Evolutionary conservation across 345 rosid species (phyloP), one percentile per base, ranked within the genome.

Genomic region (Salix viminalis): DNA sequence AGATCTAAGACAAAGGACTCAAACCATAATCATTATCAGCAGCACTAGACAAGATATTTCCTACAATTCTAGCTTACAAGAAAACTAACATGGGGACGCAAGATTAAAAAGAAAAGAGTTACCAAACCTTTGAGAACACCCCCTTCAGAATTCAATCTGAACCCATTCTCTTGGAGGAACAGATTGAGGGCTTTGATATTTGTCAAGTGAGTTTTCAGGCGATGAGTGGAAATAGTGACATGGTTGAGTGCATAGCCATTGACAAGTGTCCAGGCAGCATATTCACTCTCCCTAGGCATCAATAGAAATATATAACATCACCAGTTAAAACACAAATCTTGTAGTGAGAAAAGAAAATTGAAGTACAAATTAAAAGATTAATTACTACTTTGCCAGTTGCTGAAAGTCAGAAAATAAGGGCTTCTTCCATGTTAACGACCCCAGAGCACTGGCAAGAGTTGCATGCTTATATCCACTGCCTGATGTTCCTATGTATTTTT

Each of bases 161-260:
- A 91, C 7, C 94, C 91, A 41, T 85, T 92, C 67, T 87, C 85
- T 82, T 87, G 88, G 36, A 91, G 71, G 72, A 89, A 91, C 76
- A 84, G 77, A 61, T 89, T 86, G 72, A 95, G 80, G 75, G 70
- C 77, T 67, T 86, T 85, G 86, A 89, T 89, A 69, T 79, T 83
- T 64, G 84, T 84, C 84, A 94, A 83, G 37, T 84, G 88, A 50
- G 92, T 88, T 81, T 90, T 90, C 65, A 95, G 85, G 74, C 76
- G 86, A 82, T 95, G 99, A 65, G 84, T 81, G 6, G 97, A 89
- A 28, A 95, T 90, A 1, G 99, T 90, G 48, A 92, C 90, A 85
- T 95, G 99, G 84, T 95, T 95, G 78, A 95, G 79, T 5, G 96
- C 92, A 86, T 91, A 92, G 34, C 99, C 99, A 79, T 95, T 88